Evolutionary conservation across 2,329 filamentous ascomycete species (phyloP), one percentile per base, ranked within the genome.

Genomic region (Pestalotiopsis sp.): DNA sequence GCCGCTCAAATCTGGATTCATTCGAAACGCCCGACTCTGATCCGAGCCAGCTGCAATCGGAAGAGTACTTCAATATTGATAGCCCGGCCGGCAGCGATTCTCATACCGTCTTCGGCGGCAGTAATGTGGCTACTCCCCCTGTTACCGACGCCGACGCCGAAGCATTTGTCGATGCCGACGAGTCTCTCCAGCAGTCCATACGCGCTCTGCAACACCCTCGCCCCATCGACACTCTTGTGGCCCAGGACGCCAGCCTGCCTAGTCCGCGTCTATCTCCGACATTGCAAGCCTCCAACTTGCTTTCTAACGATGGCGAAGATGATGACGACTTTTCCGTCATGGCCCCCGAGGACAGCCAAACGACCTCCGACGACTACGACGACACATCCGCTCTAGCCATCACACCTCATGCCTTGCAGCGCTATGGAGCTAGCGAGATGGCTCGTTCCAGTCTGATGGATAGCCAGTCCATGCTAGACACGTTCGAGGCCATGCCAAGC

Each of bases 221-320:
- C 38, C 84, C 87, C 26, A 84, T 94, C 63, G 90, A 94, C 74
- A 91, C 89, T 60, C 86, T 91, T 66, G 88, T 90, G 67, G 90
- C 91, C 52, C 92, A 96, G 77, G 95, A 98, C 82, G 94, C 93
- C 71, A 98, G 94, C 80, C 85, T 99, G 70, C 96, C 96, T 65
- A 99, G 96, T 78, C 96, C 96, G 40, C 94, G 96, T 75, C 82
- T 99, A 67, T 99, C 96, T 30, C 96, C 96, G 3, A 97, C 95
- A 5, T 88, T 97, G 68, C 93, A 93, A 73, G 92, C 95, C 57
- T 84, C 85, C 30, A 85, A 88, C 73, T 76, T 84, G 7, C 83
- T 83, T 24, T 75, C 77, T 1, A 73, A 75, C 30, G 77, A 78
- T 30, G 78, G 79, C 17, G 81, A 81, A 11, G 80, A 81, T 2